Evolutionary conservation across 306 rosid genomes (phyloP).

Genomic region (Cercis canadensis): DNA sequence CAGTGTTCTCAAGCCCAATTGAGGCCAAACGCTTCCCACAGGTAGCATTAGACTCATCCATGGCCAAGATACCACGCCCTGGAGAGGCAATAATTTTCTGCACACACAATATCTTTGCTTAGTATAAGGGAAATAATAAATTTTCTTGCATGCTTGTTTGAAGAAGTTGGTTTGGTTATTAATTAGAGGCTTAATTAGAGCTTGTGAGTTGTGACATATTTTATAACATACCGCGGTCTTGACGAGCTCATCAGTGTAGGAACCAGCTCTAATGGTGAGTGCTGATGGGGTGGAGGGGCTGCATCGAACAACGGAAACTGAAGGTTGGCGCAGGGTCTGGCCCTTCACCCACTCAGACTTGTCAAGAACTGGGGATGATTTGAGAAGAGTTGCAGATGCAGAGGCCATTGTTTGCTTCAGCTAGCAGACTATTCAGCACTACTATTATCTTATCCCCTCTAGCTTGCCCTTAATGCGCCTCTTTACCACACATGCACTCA

Average conservation of each 20-base stretch:
- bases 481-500: constrained; percentile 65
- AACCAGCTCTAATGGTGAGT: constrained; percentile 72
- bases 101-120: constrained; percentile 3
- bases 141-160: background rate
- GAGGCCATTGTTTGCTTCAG: constrained; percentile 47
- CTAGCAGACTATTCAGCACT: background rate
- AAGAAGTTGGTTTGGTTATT: background rate
- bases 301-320: constrained; percentile 60
- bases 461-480: constrained; percentile 47
- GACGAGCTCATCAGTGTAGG: constrained; percentile 90
- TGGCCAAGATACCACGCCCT: constrained; percentile 93
- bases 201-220: too few relatives aligned
- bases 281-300: constrained; percentile 56
- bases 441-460: constrained; percentile 72
- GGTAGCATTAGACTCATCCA: constrained; percentile 95
- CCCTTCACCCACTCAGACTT: constrained; percentile 94
- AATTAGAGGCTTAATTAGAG: too few relatives aligned
- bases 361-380: constrained; percentile 81
- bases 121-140: background rate
- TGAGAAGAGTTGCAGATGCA: constrained; percentile 85
- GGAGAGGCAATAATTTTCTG: constrained; percentile 88
- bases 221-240: constrained; percentile 76
- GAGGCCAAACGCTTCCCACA: constrained; percentile 94
- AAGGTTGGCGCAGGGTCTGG: constrained; percentile 71
- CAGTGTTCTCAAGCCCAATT: constrained; percentile 92